A percentile compares a stretch with the other conserved stretches of the same genome.
Conservation (phyloP, 2,329 filamentous ascomycete species). For the Macrophomina phaseolina region DNA sequence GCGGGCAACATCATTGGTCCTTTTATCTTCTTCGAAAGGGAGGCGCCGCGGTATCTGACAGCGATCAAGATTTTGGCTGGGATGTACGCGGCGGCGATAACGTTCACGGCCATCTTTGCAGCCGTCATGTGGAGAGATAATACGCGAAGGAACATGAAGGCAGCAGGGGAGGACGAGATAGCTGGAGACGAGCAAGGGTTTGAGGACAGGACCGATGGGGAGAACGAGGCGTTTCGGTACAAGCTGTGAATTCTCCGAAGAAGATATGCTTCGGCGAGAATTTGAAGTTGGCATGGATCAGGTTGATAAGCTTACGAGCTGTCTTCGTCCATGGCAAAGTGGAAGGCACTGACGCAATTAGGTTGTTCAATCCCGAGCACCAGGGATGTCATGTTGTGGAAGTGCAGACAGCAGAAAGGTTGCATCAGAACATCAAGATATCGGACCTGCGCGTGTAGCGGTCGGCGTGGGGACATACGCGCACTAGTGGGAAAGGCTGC, state of each 20-base stretch:
- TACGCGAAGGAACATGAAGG: conserved; percentile 37
- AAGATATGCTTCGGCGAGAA: background rate
- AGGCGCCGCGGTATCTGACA: conserved; percentile 51
- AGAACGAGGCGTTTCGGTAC: conserved; percentile 43
- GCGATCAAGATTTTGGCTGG: conserved; percentile 51
- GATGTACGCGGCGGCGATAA: conserved; percentile 52
- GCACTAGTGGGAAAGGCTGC: too few species aligned
- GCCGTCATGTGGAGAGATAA: conserved; percentile 43
- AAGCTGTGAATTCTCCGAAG: background rate
- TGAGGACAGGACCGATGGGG: conserved; percentile 40
- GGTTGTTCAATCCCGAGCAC: too few species aligned
- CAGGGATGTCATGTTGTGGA: too few species aligned
- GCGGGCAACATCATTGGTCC: conserved; percentile 52
- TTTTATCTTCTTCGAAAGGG: conserved; percentile 50
- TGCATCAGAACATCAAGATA: too few species aligned
- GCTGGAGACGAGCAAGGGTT: conserved; percentile 60
- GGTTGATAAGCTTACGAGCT: background rate
- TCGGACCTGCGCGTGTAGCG: too few species aligned
- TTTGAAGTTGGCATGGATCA: background rate
- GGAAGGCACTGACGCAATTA: too few species aligned
- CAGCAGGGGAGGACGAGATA: conserved; percentile 36
- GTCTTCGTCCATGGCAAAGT: too few species aligned
- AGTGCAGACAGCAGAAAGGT: too few species aligned
- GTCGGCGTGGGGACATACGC: too few species aligned
- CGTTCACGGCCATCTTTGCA: conserved; percentile 37